These are phyloP conservation scores for Cupressus sempervirens DNA, from an alignment of 75 land plant genomes.

Conservation along the genomic window DNA sequence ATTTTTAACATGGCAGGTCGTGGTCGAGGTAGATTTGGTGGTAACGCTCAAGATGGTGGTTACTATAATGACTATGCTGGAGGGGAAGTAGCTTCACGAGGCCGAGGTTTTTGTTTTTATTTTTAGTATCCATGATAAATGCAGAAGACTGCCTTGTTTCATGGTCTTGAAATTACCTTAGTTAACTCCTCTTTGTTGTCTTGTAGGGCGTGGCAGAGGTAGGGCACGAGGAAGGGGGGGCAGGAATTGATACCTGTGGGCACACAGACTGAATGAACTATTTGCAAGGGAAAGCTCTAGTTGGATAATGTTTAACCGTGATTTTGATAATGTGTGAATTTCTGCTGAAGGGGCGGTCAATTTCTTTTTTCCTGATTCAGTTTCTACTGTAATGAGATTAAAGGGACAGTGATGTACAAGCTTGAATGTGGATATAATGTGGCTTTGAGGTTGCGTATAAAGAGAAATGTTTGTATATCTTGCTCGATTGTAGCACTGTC, in stretches of 20 bases:
- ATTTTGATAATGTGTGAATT: neutral
- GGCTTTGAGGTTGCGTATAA: neutral
- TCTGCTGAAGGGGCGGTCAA: neutral
- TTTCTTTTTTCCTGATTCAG: neutral
- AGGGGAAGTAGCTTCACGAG: slow-evolving; percentile 1
- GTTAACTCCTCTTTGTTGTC: neutral
- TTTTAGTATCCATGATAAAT: neutral
- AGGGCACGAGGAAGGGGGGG: slow-evolving; percentile 13
- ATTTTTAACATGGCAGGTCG: neutral
- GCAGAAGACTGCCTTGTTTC: neutral
- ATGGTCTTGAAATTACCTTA: too few relatives aligned
- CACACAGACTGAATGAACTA: neutral
- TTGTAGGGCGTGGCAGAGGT: slow-evolving; percentile 12
- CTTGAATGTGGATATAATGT: neutral
- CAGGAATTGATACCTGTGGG: neutral
- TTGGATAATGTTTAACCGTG: neutral
- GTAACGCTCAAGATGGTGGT: slow-evolving; percentile 8
- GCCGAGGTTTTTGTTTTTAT: slow-evolving; percentile 11
- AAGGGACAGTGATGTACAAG: neutral
- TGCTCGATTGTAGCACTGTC: neutral
- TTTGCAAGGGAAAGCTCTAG: neutral
- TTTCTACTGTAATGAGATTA: slow-evolving; percentile 3
- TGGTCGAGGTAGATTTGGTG: slow-evolving; percentile 15
- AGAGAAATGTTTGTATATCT: slow-evolving; percentile 4
- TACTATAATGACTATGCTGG: slow-evolving; percentile 3